Evolutionary conservation across 2,329 filamentous ascomycete species (phyloP).

Genomic region (Neurospora sp.): DNA sequence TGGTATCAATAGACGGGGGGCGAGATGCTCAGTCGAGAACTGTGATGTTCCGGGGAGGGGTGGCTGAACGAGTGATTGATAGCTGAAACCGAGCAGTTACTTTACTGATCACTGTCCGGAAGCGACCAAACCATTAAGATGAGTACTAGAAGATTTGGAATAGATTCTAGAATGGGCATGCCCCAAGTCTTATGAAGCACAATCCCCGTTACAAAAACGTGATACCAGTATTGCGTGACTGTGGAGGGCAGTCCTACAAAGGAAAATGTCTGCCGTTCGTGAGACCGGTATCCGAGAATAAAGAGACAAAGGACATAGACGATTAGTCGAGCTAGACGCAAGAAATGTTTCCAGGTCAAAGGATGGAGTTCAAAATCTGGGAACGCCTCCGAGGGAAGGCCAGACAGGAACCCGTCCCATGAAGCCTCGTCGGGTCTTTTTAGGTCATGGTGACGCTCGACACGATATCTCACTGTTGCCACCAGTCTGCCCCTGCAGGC

Average conservation of each 20-base stretch:
- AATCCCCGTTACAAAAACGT: background rate
- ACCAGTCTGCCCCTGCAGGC: background rate
- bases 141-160: background rate
- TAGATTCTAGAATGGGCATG: background rate
- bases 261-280: background rate
- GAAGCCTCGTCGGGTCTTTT: background rate
- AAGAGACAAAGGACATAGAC: background rate
- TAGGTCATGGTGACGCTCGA: background rate
- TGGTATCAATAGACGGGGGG: background rate
- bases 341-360: background rate
- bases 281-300: background rate
- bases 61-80: background rate
- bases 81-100: background rate
- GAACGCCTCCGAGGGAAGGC: background rate
- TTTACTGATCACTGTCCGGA: background rate
- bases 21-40: background rate
- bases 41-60: background rate
- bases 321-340: background rate
- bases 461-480: background rate
- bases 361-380: background rate
- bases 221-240: background rate
- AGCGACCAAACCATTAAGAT: background rate
- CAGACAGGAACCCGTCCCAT: background rate
- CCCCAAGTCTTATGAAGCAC: background rate
- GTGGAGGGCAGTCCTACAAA: background rate